Percentiles rank a stretch among this genome's conserved stretches.
These are phyloP conservation scores for Cocos nucifera DNA, from an alignment of 176 grass and related monocot species.

Conservation along the genomic window DNA sequence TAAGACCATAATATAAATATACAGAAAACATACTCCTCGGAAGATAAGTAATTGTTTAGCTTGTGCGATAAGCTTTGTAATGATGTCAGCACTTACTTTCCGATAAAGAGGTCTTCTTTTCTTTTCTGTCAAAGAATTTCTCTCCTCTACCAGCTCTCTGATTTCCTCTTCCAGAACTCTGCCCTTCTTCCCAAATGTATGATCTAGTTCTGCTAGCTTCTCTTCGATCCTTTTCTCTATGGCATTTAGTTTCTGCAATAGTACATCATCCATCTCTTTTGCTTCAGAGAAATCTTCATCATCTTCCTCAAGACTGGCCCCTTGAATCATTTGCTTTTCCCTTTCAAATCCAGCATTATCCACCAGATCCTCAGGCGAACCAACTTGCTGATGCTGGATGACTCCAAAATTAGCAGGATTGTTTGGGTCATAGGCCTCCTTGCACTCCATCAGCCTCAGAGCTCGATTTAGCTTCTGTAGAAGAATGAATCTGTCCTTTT, in stretches of 20 bases:
- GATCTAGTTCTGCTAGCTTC: conserved; percentile 60
- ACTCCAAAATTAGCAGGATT: conserved; percentile 77
- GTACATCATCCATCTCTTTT: conserved; percentile 59
- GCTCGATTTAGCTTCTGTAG: conserved; percentile 84
- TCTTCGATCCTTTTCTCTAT: conserved; percentile 78
- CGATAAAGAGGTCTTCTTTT: conserved; percentile 87
- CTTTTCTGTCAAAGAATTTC: conserved; percentile 49
- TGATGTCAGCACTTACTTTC: conserved; percentile 40
- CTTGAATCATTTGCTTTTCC: conserved; percentile 75
- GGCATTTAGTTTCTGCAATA: conserved; percentile 65
- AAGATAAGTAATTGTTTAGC: not conserved
- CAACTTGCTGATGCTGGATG: conserved; percentile 72
- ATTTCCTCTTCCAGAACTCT: conserved; percentile 76
- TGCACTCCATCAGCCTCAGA: conserved; percentile 69
- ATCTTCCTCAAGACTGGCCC: conserved; percentile 26
- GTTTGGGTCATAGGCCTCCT: conserved; percentile 76
- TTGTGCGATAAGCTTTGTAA: too few species aligned
- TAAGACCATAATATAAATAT: not conserved
- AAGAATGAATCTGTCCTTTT: conserved; percentile 76
- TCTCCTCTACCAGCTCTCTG: conserved; percentile 71
- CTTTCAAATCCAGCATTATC: conserved; percentile 57
- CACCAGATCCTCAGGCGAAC: conserved; percentile 60
- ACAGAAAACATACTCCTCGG: not conserved
- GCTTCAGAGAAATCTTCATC: conserved; percentile 58
- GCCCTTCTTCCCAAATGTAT: conserved; percentile 89